phyloP scores from a whole-genome alignment of 1,284 basidiomycete species.

The Trichosporon coremiiforme region DNA sequence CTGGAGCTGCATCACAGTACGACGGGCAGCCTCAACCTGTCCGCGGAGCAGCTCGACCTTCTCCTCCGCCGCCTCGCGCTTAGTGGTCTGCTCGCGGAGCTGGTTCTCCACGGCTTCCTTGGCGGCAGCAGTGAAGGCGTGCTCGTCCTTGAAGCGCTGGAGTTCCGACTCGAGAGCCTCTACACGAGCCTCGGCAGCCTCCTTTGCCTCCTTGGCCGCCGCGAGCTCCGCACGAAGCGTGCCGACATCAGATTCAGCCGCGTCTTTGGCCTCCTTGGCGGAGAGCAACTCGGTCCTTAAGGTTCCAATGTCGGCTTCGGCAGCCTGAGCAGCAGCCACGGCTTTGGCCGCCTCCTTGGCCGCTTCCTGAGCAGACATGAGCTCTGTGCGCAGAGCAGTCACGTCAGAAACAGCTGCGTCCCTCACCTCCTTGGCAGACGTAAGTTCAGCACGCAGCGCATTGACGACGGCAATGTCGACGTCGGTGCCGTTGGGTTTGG shows the following conservation, averaged over 20 bases:
- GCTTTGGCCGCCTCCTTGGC: slow-evolving; percentile 18
- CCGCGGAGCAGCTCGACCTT: slow-evolving; percentile 74
- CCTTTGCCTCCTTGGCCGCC: slow-evolving; percentile 6
- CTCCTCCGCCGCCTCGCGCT: slow-evolving; percentile 70
- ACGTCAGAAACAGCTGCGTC: slow-evolving; percentile 11
- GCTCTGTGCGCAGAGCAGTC: not conserved
- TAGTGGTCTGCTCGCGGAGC: slow-evolving; percentile 63
- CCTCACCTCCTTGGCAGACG: slow-evolving; percentile 1
- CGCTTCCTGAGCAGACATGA: slow-evolving; percentile 1
- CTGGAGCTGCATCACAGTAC: slow-evolving; percentile 87
- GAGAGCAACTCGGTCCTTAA: not conserved
- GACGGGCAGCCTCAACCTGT: slow-evolving; percentile 88
- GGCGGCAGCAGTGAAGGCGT: slow-evolving; percentile 46
- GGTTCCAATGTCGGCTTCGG: slow-evolving; percentile 6
- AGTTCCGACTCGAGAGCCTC: slow-evolving; percentile 44
- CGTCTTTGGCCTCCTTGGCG: slow-evolving; percentile 9
- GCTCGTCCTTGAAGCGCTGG: slow-evolving; percentile 46
- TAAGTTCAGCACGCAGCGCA: slow-evolving; percentile 5
- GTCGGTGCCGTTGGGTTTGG: not conserved
- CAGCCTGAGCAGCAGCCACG: slow-evolving; percentile 5
- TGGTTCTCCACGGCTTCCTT: slow-evolving; percentile 63
- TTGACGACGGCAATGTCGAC: slow-evolving; percentile 10
- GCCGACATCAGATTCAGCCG: slow-evolving; percentile 4
- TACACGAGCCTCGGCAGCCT: slow-evolving; percentile 22
- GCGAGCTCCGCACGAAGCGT: slow-evolving; percentile 21